Evolutionary conservation across 208 protist genomes (phyloP), one percentile per base, ranked within the genome.

Genomic region (Angomonas deanei): DNA sequence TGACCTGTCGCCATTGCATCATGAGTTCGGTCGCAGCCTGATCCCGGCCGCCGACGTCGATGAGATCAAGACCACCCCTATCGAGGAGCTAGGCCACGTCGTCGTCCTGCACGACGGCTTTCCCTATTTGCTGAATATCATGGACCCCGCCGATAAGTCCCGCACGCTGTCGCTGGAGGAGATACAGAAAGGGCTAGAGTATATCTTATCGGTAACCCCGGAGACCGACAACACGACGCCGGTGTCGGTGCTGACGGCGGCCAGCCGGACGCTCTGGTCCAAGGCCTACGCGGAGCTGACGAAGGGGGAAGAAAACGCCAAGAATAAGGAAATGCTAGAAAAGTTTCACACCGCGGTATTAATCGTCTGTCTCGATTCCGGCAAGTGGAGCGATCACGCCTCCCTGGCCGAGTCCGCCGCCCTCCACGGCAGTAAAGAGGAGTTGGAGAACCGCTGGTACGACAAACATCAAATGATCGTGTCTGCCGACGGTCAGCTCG

Each of bases 391-490:
- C 8, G 57, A 46, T 21, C 61, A 82, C 47, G 55, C 68, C 32
- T 68, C 53, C 6, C 59, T 85, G 28, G 76, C 72, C 30, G 76
- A 86, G 53, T 72, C 72, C 10, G 64, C 83, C 11, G 80, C 78
- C 26, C 64, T 96, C 56, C 85, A 92, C 61, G 89, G 89, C 11
- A 69, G 76, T 47, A 61, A 64, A 48, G 76, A 89, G 48, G 89
- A 96, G 67, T 13, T 80, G 38, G 87, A 96, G 70, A 96, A 97
- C 74, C 84, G 91, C 46, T 97, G 91, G 86, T 97, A 92, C 69
- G 91, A 97, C 77, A 97, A 95, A 70, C 86, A 97, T 57, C 91
- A 97, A 74, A 53, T 95, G 39, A 92, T 95, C 67, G 80, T 97
- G 49, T 90, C 84, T 24, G 84, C 84, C 23, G 84, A 92, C 47